phyloP scores from a whole-genome alignment of 768 basidiomycete species.

The Paxillus ammoniavirescens region DNA sequence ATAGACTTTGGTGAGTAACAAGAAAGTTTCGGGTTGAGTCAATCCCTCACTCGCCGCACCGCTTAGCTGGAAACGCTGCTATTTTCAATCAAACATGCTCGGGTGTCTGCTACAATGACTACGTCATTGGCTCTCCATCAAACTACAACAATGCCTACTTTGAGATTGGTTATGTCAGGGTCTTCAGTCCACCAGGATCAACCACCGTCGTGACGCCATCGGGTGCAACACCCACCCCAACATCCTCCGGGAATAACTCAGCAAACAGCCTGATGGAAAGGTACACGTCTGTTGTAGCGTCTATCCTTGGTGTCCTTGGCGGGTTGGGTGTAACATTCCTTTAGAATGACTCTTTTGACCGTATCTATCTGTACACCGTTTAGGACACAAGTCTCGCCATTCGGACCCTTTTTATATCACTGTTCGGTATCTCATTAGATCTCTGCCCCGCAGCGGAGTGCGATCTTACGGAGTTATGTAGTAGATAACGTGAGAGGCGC shows the following conservation, averaged over 20 bases:
- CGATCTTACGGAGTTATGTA: too few relatives aligned
- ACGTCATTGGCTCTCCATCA: slow-evolving; percentile 60
- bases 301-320: slow-evolving; percentile 10
- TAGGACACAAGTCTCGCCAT: too few relatives aligned
- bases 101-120: slow-evolving; percentile 69
- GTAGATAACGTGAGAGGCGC: too few relatives aligned
- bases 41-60: slow-evolving; percentile 13
- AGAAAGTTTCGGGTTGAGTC: background rate
- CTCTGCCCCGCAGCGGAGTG: too few relatives aligned
- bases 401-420: too few relatives aligned
- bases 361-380: background rate
- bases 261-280: background rate
- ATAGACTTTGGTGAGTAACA: slow-evolving; percentile 33
- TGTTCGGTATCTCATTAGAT: too few relatives aligned
- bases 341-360: background rate
- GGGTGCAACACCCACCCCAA: slow-evolving; percentile 5
- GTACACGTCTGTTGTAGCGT: slow-evolving; percentile 6
- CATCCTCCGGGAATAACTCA: slow-evolving; percentile 6
- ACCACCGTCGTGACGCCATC: slow-evolving; percentile 26
- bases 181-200: slow-evolving; percentile 39
- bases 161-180: slow-evolving; percentile 60
- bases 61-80: slow-evolving; percentile 48
- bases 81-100: slow-evolving; percentile 62
- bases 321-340: slow-evolving; percentile 16
- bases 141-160: slow-evolving; percentile 70